Evolutionary conservation across 257 asterid genomes (phyloP).

Genomic region (Lavandula angustifolia): DNA sequence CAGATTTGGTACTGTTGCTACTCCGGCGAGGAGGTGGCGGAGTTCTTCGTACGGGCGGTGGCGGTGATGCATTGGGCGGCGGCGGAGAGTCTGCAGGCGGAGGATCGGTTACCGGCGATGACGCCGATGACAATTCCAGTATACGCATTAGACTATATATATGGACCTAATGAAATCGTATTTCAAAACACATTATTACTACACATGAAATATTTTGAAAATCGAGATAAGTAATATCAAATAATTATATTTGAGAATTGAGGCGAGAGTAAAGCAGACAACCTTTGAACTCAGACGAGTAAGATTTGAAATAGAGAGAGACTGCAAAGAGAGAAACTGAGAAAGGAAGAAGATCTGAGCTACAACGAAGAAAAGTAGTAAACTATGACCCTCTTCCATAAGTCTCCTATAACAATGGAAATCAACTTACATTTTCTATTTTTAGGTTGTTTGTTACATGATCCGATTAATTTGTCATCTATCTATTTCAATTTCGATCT

Average conservation of each 20-base stretch:
- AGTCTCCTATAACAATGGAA: conserved; percentile 44
- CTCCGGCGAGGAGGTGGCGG: conserved; percentile 42
- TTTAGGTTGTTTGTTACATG: conserved; percentile 30
- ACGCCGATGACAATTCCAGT: neutral
- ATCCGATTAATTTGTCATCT: conserved; percentile 19
- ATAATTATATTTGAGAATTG: neutral
- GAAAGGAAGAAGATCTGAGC: conserved; percentile 32
- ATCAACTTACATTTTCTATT: conserved; percentile 29
- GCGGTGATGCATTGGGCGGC: conserved; percentile 20
- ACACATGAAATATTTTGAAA: no score
- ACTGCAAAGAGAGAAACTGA: neutral
- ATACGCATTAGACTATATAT: no score
- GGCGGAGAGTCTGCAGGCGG: conserved; percentile 30
- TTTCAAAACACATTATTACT: no score
- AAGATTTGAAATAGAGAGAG: conserved; percentile 5
- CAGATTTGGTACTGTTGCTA: conserved; percentile 16
- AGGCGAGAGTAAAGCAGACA: neutral
- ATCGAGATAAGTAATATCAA: no score
- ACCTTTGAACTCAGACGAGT: neutral
- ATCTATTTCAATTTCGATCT: neutral
- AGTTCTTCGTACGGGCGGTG: conserved; percentile 32
- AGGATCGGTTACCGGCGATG: neutral
- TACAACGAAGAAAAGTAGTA: conserved; percentile 29
- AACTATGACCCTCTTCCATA: conserved; percentile 37
- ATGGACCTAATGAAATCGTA: no score